Conservation (phyloP, 2,329 filamentous ascomycete genomes). For the Aschersonia sp. region DNA sequence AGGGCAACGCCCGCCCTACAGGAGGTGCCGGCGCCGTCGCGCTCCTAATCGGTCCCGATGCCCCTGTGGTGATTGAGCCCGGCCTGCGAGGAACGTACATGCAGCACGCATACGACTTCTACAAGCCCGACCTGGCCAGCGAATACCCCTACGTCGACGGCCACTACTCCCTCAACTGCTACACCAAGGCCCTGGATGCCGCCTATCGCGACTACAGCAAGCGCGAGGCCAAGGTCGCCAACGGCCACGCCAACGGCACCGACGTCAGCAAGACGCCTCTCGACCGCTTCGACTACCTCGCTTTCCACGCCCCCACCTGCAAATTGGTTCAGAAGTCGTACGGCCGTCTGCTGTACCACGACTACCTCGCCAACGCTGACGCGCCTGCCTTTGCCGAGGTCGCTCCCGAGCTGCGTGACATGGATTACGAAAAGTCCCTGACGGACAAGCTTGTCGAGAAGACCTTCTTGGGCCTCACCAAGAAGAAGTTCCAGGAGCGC, state of each 20-base stretch:
- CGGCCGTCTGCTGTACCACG: conserved; percentile 71
- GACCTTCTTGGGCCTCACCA: conserved; percentile 70
- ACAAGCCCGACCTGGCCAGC: conserved; percentile 78
- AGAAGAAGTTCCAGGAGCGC: conserved; percentile 72
- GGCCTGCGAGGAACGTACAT: conserved; percentile 70
- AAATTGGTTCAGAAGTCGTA: conserved; percentile 80
- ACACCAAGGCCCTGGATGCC: conserved; percentile 64
- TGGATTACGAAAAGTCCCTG: conserved; percentile 67
- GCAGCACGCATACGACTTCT: conserved; percentile 78
- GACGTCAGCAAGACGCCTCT: conserved; percentile 43
- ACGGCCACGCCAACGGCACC: conserved; percentile 34
- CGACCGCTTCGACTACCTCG: conserved; percentile 71
- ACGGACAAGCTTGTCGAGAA: conserved; percentile 75
- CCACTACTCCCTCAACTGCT: conserved; percentile 71
- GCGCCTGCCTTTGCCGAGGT: conserved; percentile 58
- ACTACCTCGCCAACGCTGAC: conserved; percentile 59
- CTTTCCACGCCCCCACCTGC: conserved; percentile 77
- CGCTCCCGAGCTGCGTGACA: conserved; percentile 58
- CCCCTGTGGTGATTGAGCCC: conserved; percentile 61
- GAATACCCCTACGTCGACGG: conserved; percentile 79
- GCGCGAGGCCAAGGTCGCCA: conserved; percentile 46
- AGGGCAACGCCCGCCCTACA: conserved; percentile 67
- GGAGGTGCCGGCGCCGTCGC: conserved; percentile 69
- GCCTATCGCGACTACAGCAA: conserved; percentile 71
- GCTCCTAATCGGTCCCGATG: conserved; percentile 64